Evolutionary conservation across 768 basidiomycete species (phyloP).

Genomic region (Leccinum uliginosum): DNA sequence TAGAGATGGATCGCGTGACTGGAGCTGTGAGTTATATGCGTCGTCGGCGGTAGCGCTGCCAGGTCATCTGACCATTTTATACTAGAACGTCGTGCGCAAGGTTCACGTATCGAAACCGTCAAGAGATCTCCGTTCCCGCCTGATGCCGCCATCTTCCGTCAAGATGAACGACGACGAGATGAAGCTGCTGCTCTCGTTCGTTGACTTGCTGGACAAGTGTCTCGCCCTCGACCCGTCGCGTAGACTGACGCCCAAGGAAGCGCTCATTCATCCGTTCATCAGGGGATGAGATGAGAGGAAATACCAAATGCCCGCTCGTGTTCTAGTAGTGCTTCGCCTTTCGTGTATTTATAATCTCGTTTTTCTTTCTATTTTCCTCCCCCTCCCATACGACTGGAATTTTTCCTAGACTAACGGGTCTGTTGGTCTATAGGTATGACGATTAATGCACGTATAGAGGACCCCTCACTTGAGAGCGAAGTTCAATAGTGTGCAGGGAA

Average conservation of each 20-base stretch:
- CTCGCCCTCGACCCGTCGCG: conserved; percentile 81
- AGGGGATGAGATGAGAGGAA: conserved; percentile 39
- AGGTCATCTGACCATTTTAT: conserved; percentile 18
- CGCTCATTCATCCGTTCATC: conserved; percentile 83
- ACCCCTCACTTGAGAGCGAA: background rate
- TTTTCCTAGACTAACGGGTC: conserved; percentile 12
- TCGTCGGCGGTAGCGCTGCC: conserved; percentile 1
- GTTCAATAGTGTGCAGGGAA: background rate
- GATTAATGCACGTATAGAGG: background rate
- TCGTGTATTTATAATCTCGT: conserved; percentile 24
- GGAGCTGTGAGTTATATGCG: conserved; percentile 59
- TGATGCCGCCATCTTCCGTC: conserved; percentile 74
- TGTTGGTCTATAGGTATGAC: conserved; percentile 7
- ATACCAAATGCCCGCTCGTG: conserved; percentile 10
- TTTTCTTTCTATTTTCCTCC: background rate
- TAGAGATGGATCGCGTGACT: conserved; percentile 81
- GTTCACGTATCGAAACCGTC: conserved; percentile 80
- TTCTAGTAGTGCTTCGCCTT: conserved; percentile 7
- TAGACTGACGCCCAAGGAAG: conserved; percentile 87
- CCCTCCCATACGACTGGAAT: background rate
- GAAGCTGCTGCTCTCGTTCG: conserved; percentile 72
- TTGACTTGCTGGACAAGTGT: conserved; percentile 91
- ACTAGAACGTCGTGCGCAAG: conserved; percentile 76
- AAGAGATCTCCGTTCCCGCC: conserved; percentile 73
- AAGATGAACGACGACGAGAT: conserved; percentile 88